Evolutionary conservation across 2,329 filamentous ascomycete species (phyloP).

Genomic region (Pyrenophora teres): DNA sequence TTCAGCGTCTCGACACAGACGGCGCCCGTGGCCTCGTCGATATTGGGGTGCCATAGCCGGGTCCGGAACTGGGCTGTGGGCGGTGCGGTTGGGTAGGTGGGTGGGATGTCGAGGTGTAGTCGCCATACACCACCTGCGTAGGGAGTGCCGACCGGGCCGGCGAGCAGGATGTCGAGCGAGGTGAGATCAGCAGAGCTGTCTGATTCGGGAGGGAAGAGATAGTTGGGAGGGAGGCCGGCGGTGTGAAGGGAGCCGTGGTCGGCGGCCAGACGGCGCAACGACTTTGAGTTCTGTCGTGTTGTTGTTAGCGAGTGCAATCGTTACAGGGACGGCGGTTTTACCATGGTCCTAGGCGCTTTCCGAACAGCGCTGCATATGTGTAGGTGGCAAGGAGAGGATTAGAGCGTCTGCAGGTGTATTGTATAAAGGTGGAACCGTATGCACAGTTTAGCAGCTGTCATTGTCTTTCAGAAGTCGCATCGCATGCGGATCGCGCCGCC

Average conservation of each 20-base stretch:
- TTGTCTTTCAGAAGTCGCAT: constrained; percentile 1
- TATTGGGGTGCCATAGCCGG: constrained; percentile 67
- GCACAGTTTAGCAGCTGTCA: neutral
- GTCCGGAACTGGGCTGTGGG: constrained; percentile 65
- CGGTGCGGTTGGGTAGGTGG: constrained; percentile 58
- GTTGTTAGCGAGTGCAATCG: constrained; percentile 7
- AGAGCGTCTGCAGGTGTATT: neutral
- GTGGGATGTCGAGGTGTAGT: constrained; percentile 63
- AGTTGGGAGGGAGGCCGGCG: constrained; percentile 63
- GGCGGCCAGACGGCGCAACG: constrained; percentile 62
- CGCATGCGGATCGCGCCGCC: constrained; percentile 11
- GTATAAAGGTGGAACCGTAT: neutral
- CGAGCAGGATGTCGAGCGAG: constrained; percentile 61
- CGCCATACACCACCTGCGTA: constrained; percentile 64
- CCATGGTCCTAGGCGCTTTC: constrained; percentile 14
- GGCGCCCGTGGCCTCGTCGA: constrained; percentile 64
- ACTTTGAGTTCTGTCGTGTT: constrained; percentile 51
- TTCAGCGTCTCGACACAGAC: constrained; percentile 70
- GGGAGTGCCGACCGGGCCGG: constrained; percentile 64
- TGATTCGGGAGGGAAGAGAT: constrained; percentile 57
- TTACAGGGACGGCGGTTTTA: neutral
- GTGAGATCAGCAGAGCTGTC: constrained; percentile 59
- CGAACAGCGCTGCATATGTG: neutral
- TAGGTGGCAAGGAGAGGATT: neutral
- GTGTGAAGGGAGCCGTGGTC: constrained; percentile 64